These are phyloP conservation scores for Chlamydomonas sp. DNA, from an alignment of 139 green algal species.

Conservation along the genomic window DNA sequence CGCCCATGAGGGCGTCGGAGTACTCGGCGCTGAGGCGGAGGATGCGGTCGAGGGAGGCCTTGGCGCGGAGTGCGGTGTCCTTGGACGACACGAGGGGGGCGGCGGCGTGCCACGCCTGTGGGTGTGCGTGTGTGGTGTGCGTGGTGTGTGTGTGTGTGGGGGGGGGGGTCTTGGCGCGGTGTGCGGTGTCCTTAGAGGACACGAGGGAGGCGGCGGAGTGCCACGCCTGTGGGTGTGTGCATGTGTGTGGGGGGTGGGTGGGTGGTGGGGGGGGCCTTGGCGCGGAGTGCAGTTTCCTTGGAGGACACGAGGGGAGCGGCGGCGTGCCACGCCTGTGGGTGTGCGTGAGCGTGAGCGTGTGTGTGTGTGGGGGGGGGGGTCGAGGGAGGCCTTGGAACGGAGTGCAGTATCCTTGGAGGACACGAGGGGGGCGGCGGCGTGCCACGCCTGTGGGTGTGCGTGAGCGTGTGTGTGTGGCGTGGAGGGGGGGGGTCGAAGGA, in stretches of 20 bases:
- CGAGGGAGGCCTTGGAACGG: background rate
- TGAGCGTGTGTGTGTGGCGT: background rate
- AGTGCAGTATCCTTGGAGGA: conserved; percentile 2
- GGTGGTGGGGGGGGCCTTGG: conserved; percentile 3
- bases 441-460: conserved; percentile 4
- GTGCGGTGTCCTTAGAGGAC: background rate
- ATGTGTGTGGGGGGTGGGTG: background rate
- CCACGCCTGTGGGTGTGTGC: background rate
- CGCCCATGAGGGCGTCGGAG: conserved; percentile 53
- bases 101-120: conserved; percentile 59
- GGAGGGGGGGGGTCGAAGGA: too few relatives aligned
- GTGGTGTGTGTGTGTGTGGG: background rate
- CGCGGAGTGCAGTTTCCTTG: conserved; percentile 7
- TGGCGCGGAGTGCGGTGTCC: conserved; percentile 33
- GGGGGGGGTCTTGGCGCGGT: background rate
- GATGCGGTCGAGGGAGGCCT: conserved; percentile 74
- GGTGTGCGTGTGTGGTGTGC: background rate
- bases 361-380: conserved; percentile 1
- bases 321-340: conserved; percentile 8
- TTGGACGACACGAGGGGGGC: conserved; percentile 12
- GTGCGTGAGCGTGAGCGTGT: background rate
- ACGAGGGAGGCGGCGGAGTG: background rate
- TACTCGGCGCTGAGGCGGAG: conserved; percentile 73
- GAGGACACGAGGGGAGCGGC: background rate
- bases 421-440: background rate